Conservation (phyloP, 2,329 filamentous ascomycete species). For the Nemania sp. region DNA sequence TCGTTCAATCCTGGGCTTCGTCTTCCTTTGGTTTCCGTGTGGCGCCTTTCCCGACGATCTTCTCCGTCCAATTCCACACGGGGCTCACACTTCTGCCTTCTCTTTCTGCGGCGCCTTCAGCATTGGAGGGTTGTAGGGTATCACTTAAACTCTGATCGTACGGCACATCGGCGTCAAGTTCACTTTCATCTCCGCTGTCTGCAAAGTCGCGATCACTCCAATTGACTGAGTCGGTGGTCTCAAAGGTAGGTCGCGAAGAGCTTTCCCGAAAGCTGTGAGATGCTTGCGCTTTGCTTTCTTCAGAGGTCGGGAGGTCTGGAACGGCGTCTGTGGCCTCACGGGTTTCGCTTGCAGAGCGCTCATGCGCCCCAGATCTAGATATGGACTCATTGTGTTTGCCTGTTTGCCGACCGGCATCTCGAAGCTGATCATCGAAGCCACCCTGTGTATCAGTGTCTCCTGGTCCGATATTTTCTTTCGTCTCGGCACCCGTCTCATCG, state of each 20-base stretch:
- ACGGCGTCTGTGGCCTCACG: constrained; percentile 51
- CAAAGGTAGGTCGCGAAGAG: constrained; percentile 34
- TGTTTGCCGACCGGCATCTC: not conserved
- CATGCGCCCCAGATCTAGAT: constrained; percentile 12
- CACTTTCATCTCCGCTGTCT: constrained; percentile 55
- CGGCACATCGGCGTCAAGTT: constrained; percentile 40
- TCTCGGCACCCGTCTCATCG: constrained; percentile 66
- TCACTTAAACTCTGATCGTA: constrained; percentile 29
- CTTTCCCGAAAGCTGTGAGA: constrained; percentile 32
- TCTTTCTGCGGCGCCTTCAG: constrained; percentile 24
- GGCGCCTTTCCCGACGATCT: constrained; percentile 46
- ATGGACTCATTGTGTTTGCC: not conserved
- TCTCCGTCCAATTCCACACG: constrained; percentile 50
- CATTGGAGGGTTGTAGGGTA: constrained; percentile 15
- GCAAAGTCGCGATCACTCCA: constrained; percentile 70
- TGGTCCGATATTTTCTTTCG: constrained; percentile 39
- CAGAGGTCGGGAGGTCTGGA: constrained; percentile 46
- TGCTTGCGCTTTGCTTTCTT: constrained; percentile 27
- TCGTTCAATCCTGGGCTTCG: constrained; percentile 25
- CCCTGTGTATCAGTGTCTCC: not conserved
- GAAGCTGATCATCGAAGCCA: not conserved
- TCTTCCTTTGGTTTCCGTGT: constrained; percentile 25
- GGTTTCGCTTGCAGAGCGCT: constrained; percentile 36
- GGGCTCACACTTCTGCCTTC: constrained; percentile 28
- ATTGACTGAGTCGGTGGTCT: constrained; percentile 56